Base-by-base conservation (phyloP, 2,329 filamentous ascomycete species). In the Fusarium robinianum region DNA sequence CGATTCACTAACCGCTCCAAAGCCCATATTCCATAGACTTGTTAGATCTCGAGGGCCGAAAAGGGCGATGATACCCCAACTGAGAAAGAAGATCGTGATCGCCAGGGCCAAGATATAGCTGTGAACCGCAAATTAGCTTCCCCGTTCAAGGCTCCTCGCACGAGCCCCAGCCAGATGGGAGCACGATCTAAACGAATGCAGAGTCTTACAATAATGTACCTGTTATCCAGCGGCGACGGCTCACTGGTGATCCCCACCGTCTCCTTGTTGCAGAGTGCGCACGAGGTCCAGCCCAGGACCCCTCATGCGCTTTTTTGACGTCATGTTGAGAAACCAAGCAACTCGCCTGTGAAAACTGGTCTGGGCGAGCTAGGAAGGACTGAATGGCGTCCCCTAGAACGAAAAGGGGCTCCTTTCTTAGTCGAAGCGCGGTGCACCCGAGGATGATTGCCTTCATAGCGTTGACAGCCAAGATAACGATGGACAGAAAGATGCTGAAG, bases 21-120 rank as follows among this genome's bases (percentile, higher is more conserved):
- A 27, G 1, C 48, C 48, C 7, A 51, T 19, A 2, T 29, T 12
- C 48, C 48, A 51, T 3, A 51, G 9, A 3, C 21, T 41, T 5
- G 24, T 19, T 3, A 34, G 6, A 14, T 34, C 30, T 3, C 22
- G 30, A 5, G 38, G 17, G 6, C 34, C 44, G 8, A n/a, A 11
- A 1, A 47, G 9, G 2, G 30, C 11, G 4, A 2, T 10, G n/a
- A 48, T 36, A 2, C 43, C 44, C 30, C 22, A 43, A 10, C 14
- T 14, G 2, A 40, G 23, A 8, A 48, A 32, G 15, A 29, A 41
- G 8, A 47, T 14, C 6, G 38, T 21, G 7, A 29, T 15, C 2
- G 16, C 21, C 8, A 50, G 25, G 6, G 25, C 21, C 6, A 41
- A 1, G 4, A 41, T 12, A 6, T 38, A 46, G 14, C 37, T 47